These are phyloP conservation scores for Diaporthe sp. DNA, from an alignment of 2,329 filamentous ascomycete genomes.

Conservation along the genomic window DNA sequence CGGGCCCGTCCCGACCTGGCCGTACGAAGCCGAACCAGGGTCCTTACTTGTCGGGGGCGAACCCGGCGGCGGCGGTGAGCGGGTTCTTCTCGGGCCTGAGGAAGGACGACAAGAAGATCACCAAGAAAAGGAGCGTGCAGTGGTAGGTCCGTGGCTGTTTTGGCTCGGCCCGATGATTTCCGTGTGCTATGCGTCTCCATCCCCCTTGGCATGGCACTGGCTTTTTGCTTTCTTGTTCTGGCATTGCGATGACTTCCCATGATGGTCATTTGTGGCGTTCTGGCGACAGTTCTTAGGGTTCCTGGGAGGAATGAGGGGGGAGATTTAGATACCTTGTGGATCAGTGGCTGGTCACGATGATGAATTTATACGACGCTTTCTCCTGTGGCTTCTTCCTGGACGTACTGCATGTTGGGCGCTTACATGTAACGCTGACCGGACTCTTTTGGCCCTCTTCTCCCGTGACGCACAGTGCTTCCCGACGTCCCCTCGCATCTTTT, in stretches of 20 bases:
- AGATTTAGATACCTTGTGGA: conserved; percentile 6
- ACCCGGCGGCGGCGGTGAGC: conserved; percentile 39
- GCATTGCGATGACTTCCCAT: conserved; percentile 1
- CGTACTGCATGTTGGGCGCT: conserved; percentile 9
- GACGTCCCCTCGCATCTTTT: neutral
- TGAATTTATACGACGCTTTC: conserved; percentile 19
- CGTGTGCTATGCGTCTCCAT: neutral
- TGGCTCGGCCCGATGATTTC: conserved; percentile 6
- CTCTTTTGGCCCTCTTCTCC: neutral
- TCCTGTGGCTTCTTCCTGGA: neutral
- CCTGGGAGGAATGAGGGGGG: neutral
- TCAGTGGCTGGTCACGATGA: neutral
- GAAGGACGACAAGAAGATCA: conserved; percentile 41
- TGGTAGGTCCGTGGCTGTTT: conserved; percentile 39
- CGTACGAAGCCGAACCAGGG: conserved; percentile 36
- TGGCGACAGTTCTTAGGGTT: neutral
- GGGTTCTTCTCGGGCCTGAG: conserved; percentile 39
- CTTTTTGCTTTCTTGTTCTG: neutral
- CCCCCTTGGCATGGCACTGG: neutral
- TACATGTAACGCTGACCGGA: neutral
- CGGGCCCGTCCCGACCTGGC: conserved; percentile 36
- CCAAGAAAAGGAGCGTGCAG: conserved; percentile 49
- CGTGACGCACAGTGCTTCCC: neutral
- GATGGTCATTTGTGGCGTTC: conserved; percentile 12
- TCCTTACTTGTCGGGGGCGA: conserved; percentile 33